phyloP scores from a whole-genome alignment of 345 rosid genomes.

The Anastatica hierochuntica region DNA sequence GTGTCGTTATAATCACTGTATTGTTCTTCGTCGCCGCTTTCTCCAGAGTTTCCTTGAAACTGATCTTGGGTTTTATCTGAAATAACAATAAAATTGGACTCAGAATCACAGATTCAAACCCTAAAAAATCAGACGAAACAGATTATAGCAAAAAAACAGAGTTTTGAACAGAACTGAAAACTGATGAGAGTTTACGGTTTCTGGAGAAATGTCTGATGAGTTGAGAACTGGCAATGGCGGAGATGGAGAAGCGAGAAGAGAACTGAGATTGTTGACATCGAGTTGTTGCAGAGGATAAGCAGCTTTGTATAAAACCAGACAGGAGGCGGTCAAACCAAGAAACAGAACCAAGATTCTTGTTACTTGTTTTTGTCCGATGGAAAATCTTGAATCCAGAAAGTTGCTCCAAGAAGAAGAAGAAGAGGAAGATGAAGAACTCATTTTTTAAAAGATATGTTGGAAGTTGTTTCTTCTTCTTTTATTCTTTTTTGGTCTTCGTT shows the following conservation, averaged over 20 bases:
- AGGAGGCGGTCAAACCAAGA: constrained; percentile 26
- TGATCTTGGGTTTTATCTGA: constrained; percentile 10
- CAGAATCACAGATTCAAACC: neutral
- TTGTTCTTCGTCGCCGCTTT: constrained; percentile 26
- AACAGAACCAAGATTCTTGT: constrained; percentile 25
- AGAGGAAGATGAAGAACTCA: constrained; percentile 11
- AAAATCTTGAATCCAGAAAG: constrained; percentile 7
- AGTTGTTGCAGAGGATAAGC: constrained; percentile 22
- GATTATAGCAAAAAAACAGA: constrained; percentile 7
- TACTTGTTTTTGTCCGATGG: constrained; percentile 12
- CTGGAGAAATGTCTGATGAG: constrained; percentile 3
- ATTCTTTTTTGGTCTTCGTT: neutral
- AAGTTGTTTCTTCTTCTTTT: neutral
- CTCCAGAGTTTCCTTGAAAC: constrained; percentile 17
- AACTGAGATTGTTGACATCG: constrained; percentile 4
- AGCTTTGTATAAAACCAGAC: constrained; percentile 20
- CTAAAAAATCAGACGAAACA: neutral
- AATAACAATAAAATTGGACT: neutral
- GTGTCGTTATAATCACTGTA: constrained; percentile 55
- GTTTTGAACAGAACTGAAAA: neutral
- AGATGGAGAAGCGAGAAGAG: constrained; percentile 15
- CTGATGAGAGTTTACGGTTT: constrained; percentile 11
- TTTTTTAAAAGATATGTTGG: neutral
- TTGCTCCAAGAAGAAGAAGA: constrained; percentile 15
- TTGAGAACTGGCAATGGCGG: constrained; percentile 2